phyloP scores from a whole-genome alignment of 192 early-diverging fungal genomes.

The Backusella sp. region DNA sequence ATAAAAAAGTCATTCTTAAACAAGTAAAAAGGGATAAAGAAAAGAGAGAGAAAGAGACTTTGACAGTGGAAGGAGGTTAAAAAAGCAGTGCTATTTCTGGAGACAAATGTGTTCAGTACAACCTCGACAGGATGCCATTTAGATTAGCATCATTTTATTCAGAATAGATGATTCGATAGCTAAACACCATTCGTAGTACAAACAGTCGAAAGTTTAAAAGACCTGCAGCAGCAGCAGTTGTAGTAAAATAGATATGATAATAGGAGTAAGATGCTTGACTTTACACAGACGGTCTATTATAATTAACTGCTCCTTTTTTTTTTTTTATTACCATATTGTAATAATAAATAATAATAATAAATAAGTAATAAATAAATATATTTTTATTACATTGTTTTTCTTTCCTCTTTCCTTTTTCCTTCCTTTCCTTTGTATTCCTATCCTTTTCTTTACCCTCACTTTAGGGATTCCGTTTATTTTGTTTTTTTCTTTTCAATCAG shows the following conservation, averaged over 20 bases:
- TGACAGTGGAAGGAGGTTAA: background rate
- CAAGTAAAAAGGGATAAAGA: background rate
- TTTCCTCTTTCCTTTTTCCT: background rate
- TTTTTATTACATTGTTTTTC: background rate
- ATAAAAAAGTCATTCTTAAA: no score
- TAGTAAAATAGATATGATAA: background rate
- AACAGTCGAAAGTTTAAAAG: background rate
- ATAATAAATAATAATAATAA: background rate
- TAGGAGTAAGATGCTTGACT: background rate
- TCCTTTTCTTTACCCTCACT: background rate
- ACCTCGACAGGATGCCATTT: background rate
- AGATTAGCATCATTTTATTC: slow-evolving; percentile 10
- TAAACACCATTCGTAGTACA: background rate
- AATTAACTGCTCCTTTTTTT: slow-evolving; percentile 7
- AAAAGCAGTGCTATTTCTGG: background rate
- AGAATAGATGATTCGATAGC: slow-evolving; percentile 1
- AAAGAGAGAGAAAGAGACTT: background rate
- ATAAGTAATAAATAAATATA: background rate
- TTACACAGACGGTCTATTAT: slow-evolving; percentile 6
- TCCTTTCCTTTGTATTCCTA: background rate
- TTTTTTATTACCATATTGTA: background rate
- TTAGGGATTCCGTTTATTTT: background rate
- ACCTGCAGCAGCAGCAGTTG: background rate
- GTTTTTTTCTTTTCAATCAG: background rate
- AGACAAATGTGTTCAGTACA: background rate